A percentile compares a stretch with the other conserved stretches of the same genome.
Conservation (phyloP, 116 monocot genomes). For the Posidonia oceanica region DNA sequence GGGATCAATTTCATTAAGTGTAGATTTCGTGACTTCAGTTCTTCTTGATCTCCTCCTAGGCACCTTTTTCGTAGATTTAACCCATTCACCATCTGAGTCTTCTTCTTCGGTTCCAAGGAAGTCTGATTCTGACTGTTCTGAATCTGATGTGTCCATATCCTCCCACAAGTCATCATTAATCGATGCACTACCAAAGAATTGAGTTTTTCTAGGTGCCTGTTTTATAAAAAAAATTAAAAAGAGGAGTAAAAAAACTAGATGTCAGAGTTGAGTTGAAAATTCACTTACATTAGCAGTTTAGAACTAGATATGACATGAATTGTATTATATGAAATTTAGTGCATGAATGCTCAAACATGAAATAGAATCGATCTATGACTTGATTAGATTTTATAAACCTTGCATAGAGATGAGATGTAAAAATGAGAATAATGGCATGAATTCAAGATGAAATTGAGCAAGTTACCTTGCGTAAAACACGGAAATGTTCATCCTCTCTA, state of each 20-base stretch:
- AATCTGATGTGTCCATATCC: constrained; percentile 82
- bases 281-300: too few species aligned
- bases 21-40: not conserved
- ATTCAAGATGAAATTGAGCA: not conserved
- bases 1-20: not conserved
- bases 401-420: too few species aligned
- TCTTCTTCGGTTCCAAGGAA: constrained; percentile 13
- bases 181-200: constrained; percentile 3
- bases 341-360: too few species aligned
- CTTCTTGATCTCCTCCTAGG: constrained; percentile 10
- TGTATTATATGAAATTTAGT: too few species aligned
- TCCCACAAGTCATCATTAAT: constrained; percentile 18
- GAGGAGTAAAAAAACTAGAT: not conserved
- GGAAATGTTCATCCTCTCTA: constrained; percentile 15
- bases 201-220: constrained; percentile 26
- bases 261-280: too few species aligned
- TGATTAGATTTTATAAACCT: too few species aligned
- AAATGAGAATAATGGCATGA: too few species aligned
- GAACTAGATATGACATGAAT: too few species aligned
- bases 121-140: constrained; percentile 17
- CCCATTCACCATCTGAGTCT: constrained; percentile 40
- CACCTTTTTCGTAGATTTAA: constrained; percentile 23
- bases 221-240: not conserved
- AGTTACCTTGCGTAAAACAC: constrained; percentile 26
- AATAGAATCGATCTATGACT: too few species aligned